Evolutionary conservation across 352 stramenopile species (phyloP).

Genomic region (Globisporangium ultimum): DNA sequence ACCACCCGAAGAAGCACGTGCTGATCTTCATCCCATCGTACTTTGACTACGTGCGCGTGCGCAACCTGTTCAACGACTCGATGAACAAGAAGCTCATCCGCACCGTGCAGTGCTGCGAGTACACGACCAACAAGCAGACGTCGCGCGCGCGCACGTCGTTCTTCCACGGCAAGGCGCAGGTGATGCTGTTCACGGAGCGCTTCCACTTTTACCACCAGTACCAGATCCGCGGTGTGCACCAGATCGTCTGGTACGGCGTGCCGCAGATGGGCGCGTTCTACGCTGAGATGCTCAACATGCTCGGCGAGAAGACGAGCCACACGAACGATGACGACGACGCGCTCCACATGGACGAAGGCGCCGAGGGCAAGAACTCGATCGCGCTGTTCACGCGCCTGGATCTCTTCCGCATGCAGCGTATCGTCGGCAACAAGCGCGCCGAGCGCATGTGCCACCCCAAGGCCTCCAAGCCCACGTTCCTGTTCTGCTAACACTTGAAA

Average conservation of each 20-base stretch:
- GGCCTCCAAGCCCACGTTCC: conserved; percentile 63
- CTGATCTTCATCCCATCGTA: conserved; percentile 83
- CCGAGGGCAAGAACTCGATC: conserved; percentile 48
- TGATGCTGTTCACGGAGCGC: conserved; percentile 79
- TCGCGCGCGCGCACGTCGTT: conserved; percentile 69
- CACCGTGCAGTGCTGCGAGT: conserved; percentile 72
- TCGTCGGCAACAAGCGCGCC: conserved; percentile 67
- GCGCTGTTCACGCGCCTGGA: conserved; percentile 63
- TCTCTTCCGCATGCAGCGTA: conserved; percentile 62
- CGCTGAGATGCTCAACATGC: conserved; percentile 76
- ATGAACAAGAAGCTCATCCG: conserved; percentile 76
- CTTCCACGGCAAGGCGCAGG: conserved; percentile 73
- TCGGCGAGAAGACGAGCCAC: conserved; percentile 25
- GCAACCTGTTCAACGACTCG: conserved; percentile 73
- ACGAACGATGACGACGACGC: conserved; percentile 19
- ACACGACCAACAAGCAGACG: conserved; percentile 62
- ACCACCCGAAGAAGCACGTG: conserved; percentile 64
- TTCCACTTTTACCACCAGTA: conserved; percentile 89
- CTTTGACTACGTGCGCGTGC: conserved; percentile 85
- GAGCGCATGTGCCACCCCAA: conserved; percentile 67
- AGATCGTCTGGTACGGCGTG: conserved; percentile 77
- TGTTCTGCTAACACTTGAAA: conserved; percentile 52
- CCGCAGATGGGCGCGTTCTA: conserved; percentile 72
- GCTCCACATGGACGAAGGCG: conserved; percentile 16
- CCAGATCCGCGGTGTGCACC: conserved; percentile 68